These are phyloP conservation scores for Vigna reflexopilosa DNA, from an alignment of 306 rosid species.

Conservation along the genomic window DNA sequence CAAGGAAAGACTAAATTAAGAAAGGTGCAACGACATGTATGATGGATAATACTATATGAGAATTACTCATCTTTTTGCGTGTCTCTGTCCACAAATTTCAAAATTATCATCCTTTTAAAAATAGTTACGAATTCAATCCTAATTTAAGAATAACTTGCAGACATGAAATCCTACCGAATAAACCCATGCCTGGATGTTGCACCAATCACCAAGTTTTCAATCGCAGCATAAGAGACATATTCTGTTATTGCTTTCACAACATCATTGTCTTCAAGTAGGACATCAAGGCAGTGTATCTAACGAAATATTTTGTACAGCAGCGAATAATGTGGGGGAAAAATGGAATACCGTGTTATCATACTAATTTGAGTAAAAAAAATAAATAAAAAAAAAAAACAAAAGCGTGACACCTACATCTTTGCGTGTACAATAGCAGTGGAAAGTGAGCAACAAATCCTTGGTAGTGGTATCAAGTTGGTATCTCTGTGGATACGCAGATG, in stretches of 20 bases:
- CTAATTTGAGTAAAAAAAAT: neutral
- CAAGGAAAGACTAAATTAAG: neutral
- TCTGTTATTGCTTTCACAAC: constrained; percentile 78
- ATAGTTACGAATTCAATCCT: constrained; percentile 1
- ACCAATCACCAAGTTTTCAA: constrained; percentile 81
- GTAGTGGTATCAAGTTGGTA: constrained; percentile 62
- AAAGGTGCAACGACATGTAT: neutral
- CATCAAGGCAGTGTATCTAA: constrained; percentile 89
- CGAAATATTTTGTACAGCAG: neutral
- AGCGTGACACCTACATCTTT: constrained; percentile 57
- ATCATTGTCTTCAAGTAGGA: constrained; percentile 84
- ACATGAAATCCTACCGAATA: constrained; percentile 64
- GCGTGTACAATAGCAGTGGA: constrained; percentile 96
- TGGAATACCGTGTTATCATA: neutral
- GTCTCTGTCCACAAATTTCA: neutral
- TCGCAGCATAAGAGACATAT: constrained; percentile 81
- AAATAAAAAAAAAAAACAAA: neutral
- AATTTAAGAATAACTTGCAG: neutral
- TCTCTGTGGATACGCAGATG: constrained; percentile 57
- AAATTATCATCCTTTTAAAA: neutral
- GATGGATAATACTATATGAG: neutral
- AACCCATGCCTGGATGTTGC: constrained; percentile 84
- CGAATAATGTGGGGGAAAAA: neutral
- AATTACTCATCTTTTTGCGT: neutral
- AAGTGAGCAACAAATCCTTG: constrained; percentile 69